These are phyloP conservation scores for Monilinia polystroma DNA, from an alignment of 2,329 filamentous ascomycete genomes.

Conservation along the genomic window DNA sequence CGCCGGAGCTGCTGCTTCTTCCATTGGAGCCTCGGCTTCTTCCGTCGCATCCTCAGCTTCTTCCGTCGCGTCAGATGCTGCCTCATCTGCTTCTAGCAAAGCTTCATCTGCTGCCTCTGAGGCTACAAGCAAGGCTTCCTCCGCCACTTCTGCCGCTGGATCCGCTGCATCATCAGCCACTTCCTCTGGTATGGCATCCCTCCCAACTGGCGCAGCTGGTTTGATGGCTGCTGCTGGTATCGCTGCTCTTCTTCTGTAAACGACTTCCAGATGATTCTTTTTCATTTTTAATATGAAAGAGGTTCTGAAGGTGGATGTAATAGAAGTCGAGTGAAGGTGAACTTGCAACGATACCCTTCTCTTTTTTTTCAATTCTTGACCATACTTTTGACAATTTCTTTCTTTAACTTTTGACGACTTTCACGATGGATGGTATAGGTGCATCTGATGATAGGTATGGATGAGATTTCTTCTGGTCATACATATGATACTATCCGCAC, in stretches of 20 bases:
- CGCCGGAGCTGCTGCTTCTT: constrained; percentile 30
- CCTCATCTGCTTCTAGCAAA: constrained; percentile 20
- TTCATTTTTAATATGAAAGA: constrained; percentile 24
- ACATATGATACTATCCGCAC: constrained; percentile 13
- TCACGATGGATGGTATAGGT: constrained; percentile 15
- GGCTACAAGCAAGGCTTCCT: constrained; percentile 19
- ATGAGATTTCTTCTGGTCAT: constrained; percentile 15
- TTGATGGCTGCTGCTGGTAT: constrained; percentile 38
- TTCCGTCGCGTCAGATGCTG: constrained; percentile 29
- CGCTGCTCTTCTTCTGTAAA: constrained; percentile 39
- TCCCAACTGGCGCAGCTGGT: constrained; percentile 31
- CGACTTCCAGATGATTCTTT: constrained; percentile 3
- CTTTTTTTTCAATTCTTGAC: constrained; percentile 29
- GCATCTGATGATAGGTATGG: constrained; percentile 18
- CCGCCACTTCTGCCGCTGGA: constrained; percentile 25
- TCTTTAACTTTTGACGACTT: constrained; percentile 21
- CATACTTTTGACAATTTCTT: constrained; percentile 19
- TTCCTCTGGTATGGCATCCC: constrained; percentile 10
- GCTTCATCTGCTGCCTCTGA: constrained; percentile 23
- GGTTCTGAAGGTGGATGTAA: constrained; percentile 21
- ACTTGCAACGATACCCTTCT: constrained; percentile 33
- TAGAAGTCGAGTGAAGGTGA: constrained; percentile 19
- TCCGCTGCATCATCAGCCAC: constrained; percentile 12
- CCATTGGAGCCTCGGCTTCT: constrained; percentile 24
- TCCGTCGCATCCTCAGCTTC: constrained; percentile 25